Evolutionary conservation across 2,329 filamentous ascomycete genomes (phyloP).

Genomic region (Fulvia fulva): DNA sequence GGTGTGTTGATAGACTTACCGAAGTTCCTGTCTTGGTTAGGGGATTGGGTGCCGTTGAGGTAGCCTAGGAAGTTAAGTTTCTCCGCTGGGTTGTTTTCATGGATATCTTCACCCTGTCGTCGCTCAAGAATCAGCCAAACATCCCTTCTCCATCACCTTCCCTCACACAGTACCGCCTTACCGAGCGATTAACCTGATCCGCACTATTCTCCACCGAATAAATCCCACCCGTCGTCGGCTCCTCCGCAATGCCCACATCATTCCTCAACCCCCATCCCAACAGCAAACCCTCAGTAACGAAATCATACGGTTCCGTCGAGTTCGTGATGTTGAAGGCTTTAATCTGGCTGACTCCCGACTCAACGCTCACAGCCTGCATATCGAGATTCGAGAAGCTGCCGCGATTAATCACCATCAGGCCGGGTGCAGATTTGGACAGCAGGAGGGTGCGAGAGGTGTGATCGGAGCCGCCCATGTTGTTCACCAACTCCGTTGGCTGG

Average conservation of each 20-base stretch:
- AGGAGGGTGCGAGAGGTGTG: conserved; percentile 66
- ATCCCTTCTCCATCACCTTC: not conserved
- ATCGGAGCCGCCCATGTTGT: conserved; percentile 58
- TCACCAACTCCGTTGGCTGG: conserved; percentile 51
- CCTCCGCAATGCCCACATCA: conserved; percentile 66
- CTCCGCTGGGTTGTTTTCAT: conserved; percentile 65
- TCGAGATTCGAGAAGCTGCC: conserved; percentile 65
- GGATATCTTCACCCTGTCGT: conserved; percentile 30
- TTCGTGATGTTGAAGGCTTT: conserved; percentile 56
- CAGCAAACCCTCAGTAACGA: conserved; percentile 49
- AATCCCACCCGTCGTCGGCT: conserved; percentile 50
- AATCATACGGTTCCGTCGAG: conserved; percentile 40
- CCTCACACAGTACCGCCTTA: not conserved
- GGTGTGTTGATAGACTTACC: conserved; percentile 35
- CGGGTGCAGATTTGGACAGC: conserved; percentile 52
- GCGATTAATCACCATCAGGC: conserved; percentile 60
- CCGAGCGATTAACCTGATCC: conserved; percentile 50
- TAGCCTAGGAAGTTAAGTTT: conserved; percentile 70
- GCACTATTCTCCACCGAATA: conserved; percentile 66
- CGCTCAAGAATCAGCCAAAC: not conserved
- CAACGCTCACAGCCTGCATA: conserved; percentile 45
- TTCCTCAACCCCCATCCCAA: conserved; percentile 68
- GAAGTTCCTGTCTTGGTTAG: conserved; percentile 54
- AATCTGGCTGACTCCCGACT: conserved; percentile 62
- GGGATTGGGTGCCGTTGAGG: conserved; percentile 48